Conservation (phyloP, 495 filamentous ascomycete species). For the Aspergillus leporis region DNA sequence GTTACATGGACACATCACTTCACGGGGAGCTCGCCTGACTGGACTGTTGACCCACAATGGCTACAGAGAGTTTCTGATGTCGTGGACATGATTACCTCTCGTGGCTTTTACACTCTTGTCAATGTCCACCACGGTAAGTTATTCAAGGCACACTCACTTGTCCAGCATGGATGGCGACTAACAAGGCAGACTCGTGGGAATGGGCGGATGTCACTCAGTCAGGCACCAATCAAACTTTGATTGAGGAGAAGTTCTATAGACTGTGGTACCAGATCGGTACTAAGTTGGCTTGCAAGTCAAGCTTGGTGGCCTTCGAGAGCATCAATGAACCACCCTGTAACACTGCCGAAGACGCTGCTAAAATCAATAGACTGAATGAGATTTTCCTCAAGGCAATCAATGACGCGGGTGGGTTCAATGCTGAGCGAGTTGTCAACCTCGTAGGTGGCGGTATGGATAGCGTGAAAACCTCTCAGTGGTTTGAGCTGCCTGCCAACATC, state of each 20-base stretch:
- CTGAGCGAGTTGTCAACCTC: constrained; percentile 57
- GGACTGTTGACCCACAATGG: constrained; percentile 55
- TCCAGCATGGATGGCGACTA: not conserved
- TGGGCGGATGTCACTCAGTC: constrained; percentile 57
- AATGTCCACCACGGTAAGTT: constrained; percentile 57
- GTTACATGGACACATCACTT: constrained; percentile 64
- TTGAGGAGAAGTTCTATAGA: constrained; percentile 57
- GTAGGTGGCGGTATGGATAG: constrained; percentile 52
- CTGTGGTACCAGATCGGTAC: constrained; percentile 62
- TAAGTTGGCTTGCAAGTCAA: constrained; percentile 55
- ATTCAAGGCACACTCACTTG: not conserved
- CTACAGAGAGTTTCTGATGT: constrained; percentile 62
- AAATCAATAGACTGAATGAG: constrained; percentile 57
- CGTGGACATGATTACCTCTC: constrained; percentile 54
- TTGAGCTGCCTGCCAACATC: constrained; percentile 47
- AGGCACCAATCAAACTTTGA: constrained; percentile 48
- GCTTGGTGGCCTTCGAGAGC: constrained; percentile 57
- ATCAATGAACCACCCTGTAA: constrained; percentile 61
- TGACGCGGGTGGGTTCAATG: constrained; percentile 57
- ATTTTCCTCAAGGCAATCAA: constrained; percentile 57
- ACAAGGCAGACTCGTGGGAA: constrained; percentile 47
- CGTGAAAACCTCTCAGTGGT: constrained; percentile 55
- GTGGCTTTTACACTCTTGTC: constrained; percentile 53
- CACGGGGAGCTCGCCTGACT: constrained; percentile 48
- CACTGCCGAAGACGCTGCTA: constrained; percentile 47